Evolutionary conservation across 78 protist genomes (phyloP), one percentile per base, ranked within the genome.

Genomic region (Chrysochromulina parva): DNA sequence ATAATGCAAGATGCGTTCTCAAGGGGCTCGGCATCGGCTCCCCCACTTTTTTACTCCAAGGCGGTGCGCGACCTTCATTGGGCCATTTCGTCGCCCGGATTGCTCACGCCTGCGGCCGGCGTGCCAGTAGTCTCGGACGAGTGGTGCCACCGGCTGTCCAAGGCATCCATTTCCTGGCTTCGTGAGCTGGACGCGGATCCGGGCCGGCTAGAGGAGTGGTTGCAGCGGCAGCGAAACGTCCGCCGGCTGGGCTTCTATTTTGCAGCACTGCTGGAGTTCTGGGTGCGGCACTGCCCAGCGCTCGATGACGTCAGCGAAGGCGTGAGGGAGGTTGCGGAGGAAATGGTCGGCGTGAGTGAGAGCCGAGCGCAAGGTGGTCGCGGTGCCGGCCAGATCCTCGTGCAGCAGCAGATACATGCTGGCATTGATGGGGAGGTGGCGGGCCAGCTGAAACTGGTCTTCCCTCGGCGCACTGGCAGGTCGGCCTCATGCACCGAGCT

Each of bases 231-330:
- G 73, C 73, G 38, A 26, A 19, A 19, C 24, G 24, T 9, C 47
- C 7, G 24, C 14, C 73, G 73, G 57, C 85, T 76, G 17, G 85
- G 85, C 14, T 7, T 19, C 59, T 76, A 76, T 58, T 48, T 50
- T 11, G 85, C 85, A 17, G 85, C 85, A 47, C 85, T 76, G 59
- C 85, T 76, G 47, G 59, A 76, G 59, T 76, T 50, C 58, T 76
- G 85, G 85, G 53, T 76, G 19, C 54, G 59, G 2, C 3, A 1
- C 24, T 52, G 59, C 59, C 52, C 73, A 11, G 47, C 1, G 53
- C 78, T 69, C 53, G 20, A 13, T 9, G 28, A 19, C 9, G 62
- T 13, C 22, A 14, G 22, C 22, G 22, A 58, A 7, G 22, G 62
- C 62, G 62, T 13, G 9, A 58, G 9, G 62, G 62, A 13, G 22